Evolutionary conservation across 805 yeast species (phyloP).

Genomic region (Cyberlindnera meyerae): DNA sequence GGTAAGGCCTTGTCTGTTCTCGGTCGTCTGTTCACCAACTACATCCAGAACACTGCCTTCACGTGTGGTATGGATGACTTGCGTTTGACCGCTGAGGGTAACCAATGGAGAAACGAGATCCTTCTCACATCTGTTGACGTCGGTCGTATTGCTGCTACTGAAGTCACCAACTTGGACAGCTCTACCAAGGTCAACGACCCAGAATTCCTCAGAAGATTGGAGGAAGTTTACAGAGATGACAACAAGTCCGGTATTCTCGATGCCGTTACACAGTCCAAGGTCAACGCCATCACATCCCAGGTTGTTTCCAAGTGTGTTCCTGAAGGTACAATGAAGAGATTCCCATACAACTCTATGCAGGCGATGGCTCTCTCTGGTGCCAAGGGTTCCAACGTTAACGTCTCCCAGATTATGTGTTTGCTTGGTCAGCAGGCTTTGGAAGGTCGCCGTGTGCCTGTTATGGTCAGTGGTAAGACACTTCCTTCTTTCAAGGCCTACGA

Average conservation of each 20-base stretch:
- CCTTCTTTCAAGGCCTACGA: conserved; percentile 97
- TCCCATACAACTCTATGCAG: conserved; percentile 97
- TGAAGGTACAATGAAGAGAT: conserved; percentile 89
- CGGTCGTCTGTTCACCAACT: conserved; percentile 92
- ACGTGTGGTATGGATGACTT: conserved; percentile 99
- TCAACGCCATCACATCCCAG: conserved; percentile 86
- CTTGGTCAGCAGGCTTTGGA: conserved; percentile 98
- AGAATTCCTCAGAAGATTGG: conserved; percentile 82
- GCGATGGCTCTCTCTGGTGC: conserved; percentile 99
- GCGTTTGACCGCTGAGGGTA: conserved; percentile 87
- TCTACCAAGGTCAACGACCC: conserved; percentile 48
- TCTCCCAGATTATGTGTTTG: conserved; percentile 98
- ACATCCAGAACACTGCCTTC: conserved; percentile 85
- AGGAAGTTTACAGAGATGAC: conserved; percentile 93
- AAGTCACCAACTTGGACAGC: conserved; percentile 78
- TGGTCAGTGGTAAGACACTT: conserved; percentile 96
- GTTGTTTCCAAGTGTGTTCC: conserved; percentile 95
- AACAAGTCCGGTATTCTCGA: conserved; percentile 88
- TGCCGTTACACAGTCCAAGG: conserved; percentile 92
- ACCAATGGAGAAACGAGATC: conserved; percentile 80
- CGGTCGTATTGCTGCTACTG: conserved; percentile 91
- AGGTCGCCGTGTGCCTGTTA: conserved; percentile 98
- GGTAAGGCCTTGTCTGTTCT: conserved; percentile 88
- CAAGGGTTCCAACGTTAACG: conserved; percentile 97
- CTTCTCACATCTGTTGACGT: conserved; percentile 70